Evolutionary conservation across 345 rosid species (phyloP), one percentile per base, ranked within the genome.

Genomic region (Citrus medica): DNA sequence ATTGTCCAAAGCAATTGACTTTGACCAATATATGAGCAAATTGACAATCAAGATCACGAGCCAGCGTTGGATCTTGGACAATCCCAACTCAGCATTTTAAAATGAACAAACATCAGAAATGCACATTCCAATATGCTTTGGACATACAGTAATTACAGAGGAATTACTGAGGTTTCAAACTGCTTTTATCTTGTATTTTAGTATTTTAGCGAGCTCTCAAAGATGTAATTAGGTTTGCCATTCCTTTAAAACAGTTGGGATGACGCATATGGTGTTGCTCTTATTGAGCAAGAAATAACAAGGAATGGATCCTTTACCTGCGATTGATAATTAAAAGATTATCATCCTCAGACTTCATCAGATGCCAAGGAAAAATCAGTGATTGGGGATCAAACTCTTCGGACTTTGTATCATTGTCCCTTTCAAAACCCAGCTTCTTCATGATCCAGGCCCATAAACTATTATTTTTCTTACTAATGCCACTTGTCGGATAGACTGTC

Each of bases 331-430:
- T 83, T 69, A 92, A 74, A 67, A 90, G 76, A 78, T 68, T 81
- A 80, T 87, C 74, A 75, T 88, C 89, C 46, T 7, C 87, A 21
- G 83, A 86, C 73, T 89, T 92, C 76, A 92, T 80, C 70, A 96
- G 79, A 86, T 96, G 98, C 99, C 99, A 96, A 63, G 99, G 99
- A 82, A 88, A 94, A 76, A 75, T 73, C 67, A 92, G 76, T 12
- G 85, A 66, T 56, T 60, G 87, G 65, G 87, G 66, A 69, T 88
- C 90, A 72, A 81, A 71, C 78, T 88, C 88, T 83, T 86, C 86
- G 75, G 89, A 76, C 74, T 87, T 87, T 27, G 78, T 63, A 67
- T 86, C 89, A 61, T 65, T 75, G 48, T 89, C 88, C 59, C 76
- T 84, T 70, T 78, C 84, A 82, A 88, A 81, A 71, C 92, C 94